Evolutionary conservation across 2,329 filamentous ascomycete species (phyloP), one percentile per base, ranked within the genome.

Genomic region (Penicillium sp.): DNA sequence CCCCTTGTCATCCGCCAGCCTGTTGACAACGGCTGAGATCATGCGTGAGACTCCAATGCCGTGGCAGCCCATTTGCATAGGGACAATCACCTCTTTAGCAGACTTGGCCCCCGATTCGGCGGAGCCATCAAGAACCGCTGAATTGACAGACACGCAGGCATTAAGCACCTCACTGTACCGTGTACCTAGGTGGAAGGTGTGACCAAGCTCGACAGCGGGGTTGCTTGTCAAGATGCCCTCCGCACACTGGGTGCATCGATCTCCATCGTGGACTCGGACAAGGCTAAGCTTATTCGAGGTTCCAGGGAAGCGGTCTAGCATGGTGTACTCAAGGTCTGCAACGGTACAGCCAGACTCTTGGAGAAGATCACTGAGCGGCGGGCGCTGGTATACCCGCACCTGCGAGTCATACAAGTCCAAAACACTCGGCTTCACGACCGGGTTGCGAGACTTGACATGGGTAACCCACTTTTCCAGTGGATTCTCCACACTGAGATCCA

Each of bases 1-100:
- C 0, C 92, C 95, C 70, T 80, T 84, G 2, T 82, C 71, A 66
- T 96, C 91, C 0, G 87, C 83, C 10, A 92, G 81, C 41, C 89
- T 84, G 63, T 94, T 89, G 1, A 93, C 93, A 0, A 95, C 86
- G 1, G 95, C 92, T 8, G 89, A 92, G 62, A 99, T 88, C 68
- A 99, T 88, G 47, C 95, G 89, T 5, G 92, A 96, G 17, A 99
- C 87, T 1, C 95, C 95, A 62, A 99, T 96, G 0, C 95, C 95
- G 72, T 97, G 92, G 73, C 95, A 99, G 57, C 95, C 95, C 95
- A 99, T 99, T 65, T 96, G 87, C 70, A 96, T 83, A 0, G 87
- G 82, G 0, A 86, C 81, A 8, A 74, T 73, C 15, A 76, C 69
- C 49, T 70, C 63, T 25, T 73, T 68, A 15, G 67, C 60, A 31